These are phyloP conservation scores for Dryadomyces sulphureus DNA, from an alignment of 2,329 filamentous ascomycete species.

Conservation along the genomic window DNA sequence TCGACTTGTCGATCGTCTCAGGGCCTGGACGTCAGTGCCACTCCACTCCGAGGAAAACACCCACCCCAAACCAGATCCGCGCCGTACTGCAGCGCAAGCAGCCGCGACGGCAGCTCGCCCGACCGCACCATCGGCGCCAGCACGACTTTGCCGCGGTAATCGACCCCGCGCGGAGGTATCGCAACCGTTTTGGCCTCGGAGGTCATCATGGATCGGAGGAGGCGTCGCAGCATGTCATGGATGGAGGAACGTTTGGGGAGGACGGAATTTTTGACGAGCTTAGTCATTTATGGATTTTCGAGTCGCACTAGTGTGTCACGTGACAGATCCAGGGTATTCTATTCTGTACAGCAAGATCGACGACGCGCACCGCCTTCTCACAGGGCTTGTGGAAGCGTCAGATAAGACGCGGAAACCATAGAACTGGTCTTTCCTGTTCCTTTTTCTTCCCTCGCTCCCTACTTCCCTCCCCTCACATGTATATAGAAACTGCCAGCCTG, in stretches of 20 bases:
- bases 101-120: slow-evolving; percentile 82
- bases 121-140: slow-evolving; percentile 96
- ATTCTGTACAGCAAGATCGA: no score
- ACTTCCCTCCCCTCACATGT: no score
- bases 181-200: slow-evolving; percentile 52
- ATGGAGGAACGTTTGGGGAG: background rate
- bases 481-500: no score
- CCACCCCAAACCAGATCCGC: slow-evolving; percentile 92
- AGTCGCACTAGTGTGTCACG: no score
- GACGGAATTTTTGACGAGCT: no score
- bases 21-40: slow-evolving; percentile 40
- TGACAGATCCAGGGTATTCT: no score
- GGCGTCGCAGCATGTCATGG: slow-evolving; percentile 11
- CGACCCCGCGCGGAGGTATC: slow-evolving; percentile 76
- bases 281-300: no score
- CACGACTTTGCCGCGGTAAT: slow-evolving; percentile 87
- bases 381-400: no score
- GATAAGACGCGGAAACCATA: no score
- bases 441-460: no score
- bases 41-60: slow-evolving; percentile 12
- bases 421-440: no score
- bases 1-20: slow-evolving; percentile 81
- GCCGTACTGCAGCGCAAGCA: slow-evolving; percentile 83
- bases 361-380: no score
- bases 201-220: slow-evolving; percentile 40